Conservation (phyloP, 768 basidiomycete genomes). For the Crassisporium funariophilum region DNA sequence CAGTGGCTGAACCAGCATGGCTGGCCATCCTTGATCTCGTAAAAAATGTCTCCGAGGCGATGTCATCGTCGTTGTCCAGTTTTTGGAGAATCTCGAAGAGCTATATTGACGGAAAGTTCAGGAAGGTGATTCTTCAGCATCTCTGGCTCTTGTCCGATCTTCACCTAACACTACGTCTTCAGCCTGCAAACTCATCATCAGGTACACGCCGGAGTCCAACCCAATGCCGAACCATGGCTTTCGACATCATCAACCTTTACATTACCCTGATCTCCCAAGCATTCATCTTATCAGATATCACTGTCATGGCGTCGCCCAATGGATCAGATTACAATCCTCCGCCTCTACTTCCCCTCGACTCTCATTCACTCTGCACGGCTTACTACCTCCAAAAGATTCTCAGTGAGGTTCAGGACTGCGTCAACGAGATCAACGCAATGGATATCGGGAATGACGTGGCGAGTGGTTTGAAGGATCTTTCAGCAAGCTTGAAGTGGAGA, state of each 20-base stretch:
- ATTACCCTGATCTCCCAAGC: slow-evolving; percentile 83
- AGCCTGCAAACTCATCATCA: slow-evolving; percentile 34
- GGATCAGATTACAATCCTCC: slow-evolving; percentile 44
- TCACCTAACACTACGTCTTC: slow-evolving; percentile 6
- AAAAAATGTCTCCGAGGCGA: slow-evolving; percentile 79
- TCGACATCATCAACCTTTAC: slow-evolving; percentile 86
- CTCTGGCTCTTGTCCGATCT: slow-evolving; percentile 5
- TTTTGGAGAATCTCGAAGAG: slow-evolving; percentile 92
- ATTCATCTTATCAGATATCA: slow-evolving; percentile 79
- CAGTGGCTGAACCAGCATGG: slow-evolving; percentile 79
- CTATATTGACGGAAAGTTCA: slow-evolving; percentile 91
- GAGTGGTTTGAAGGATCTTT: slow-evolving; percentile 66
- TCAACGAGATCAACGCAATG: slow-evolving; percentile 74
- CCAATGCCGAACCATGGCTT: slow-evolving; percentile 84
- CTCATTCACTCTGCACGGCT: slow-evolving; percentile 78
- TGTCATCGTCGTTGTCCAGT: slow-evolving; percentile 77
- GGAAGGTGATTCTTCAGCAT: slow-evolving; percentile 55
- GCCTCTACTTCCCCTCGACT: slow-evolving; percentile 64
- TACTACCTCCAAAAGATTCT: slow-evolving; percentile 80
- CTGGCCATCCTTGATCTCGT: slow-evolving; percentile 72
- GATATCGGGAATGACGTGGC: slow-evolving; percentile 74
- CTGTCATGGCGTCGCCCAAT: too few species aligned
- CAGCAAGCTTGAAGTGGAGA: slow-evolving; percentile 86
- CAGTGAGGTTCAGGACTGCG: slow-evolving; percentile 81
- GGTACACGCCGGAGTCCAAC: slow-evolving; percentile 76